phyloP scores from a whole-genome alignment of 345 rosid genomes.

The Brassica rapa region DNA sequence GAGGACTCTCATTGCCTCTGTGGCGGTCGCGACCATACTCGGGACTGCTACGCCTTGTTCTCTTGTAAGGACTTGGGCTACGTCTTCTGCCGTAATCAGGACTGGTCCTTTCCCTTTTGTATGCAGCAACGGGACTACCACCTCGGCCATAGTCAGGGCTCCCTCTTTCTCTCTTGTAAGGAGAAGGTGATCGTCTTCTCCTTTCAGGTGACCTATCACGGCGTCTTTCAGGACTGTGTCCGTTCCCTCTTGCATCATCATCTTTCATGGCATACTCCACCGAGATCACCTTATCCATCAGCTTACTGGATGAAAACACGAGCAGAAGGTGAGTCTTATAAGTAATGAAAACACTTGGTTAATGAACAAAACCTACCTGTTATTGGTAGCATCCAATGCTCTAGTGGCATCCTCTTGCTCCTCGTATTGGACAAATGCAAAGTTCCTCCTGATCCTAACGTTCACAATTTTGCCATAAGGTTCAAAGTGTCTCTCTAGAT shows the following conservation, averaged over 20 bases:
- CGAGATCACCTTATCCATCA: slow-evolving; percentile 81
- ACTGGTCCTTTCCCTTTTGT: slow-evolving; percentile 65
- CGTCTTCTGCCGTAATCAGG: slow-evolving; percentile 70
- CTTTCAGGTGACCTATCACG: slow-evolving; percentile 81
- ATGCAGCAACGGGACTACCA: slow-evolving; percentile 57
- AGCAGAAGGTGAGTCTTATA: background rate
- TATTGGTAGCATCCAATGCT: slow-evolving; percentile 82
- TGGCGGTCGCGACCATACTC: slow-evolving; percentile 54
- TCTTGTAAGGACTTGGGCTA: slow-evolving; percentile 61
- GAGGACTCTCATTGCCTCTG: slow-evolving; percentile 60
- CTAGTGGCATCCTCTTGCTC: slow-evolving; percentile 81
- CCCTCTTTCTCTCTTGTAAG: slow-evolving; percentile 78
- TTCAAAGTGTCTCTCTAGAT: slow-evolving; percentile 92
- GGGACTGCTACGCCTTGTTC: slow-evolving; percentile 61
- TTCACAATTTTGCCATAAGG: slow-evolving; percentile 84
- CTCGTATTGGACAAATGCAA: slow-evolving; percentile 92
- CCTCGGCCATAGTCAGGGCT: slow-evolving; percentile 96
- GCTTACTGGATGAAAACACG: slow-evolving; percentile 64
- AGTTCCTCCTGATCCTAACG: slow-evolving; percentile 93
- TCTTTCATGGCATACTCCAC: slow-evolving; percentile 94
- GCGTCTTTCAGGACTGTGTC: slow-evolving; percentile 69
- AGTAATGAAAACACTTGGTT: background rate
- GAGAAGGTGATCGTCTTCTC: slow-evolving; percentile 78
- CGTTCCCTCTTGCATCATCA: slow-evolving; percentile 76
- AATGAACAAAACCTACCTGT: slow-evolving; percentile 52